Evolutionary conservation across 2,329 filamentous ascomycete species (phyloP), one percentile per base, ranked within the genome.

Genomic region (Clarireedia paspali): DNA sequence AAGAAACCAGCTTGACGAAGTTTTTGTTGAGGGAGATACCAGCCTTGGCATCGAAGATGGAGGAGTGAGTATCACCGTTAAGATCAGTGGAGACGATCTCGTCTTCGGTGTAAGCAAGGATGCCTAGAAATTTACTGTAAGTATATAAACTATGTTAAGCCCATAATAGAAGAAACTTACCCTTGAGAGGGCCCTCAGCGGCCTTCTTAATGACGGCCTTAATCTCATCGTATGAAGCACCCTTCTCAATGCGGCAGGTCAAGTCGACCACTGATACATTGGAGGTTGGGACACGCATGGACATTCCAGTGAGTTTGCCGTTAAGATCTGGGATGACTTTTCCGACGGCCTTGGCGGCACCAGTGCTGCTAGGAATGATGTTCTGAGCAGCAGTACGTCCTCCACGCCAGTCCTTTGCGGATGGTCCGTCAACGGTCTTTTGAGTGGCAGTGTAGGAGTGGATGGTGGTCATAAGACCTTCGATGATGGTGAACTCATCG

Each of bases 381-480:
- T 99, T 97, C 83, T 95, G 89, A 72, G 94, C 94, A 79, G 94
- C 94, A 70, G 89, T 91, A 80, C 94, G 94, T 76, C 94, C 94
- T 85, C 94, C 94, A 79, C 92, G 88, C 92, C 92, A 99, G 83
- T 97, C 94, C 89, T 99, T 99, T 76, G 80, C 81, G 65, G 94
- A 97, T 72, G 94, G 94, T 73, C 91, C 94, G 72, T 99, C 94
- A 70, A 97, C 94, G 70, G 91, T 96, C 89, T 96, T 96, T 84
- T 97, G 94, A 75, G 94, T 97, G 71, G 94, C 94, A 70, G 94
- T 97, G 88, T 97, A 97, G 71, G 94, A 96, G 88, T 99, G 94
- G 76, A 97, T 85, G 68, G 94, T 99, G 79, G 94, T 97, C 94
- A 99, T 99, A 71, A 97, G 87, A 84, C 92, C 94, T 85, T 99